Evolutionary conservation across 352 stramenopile genomes (phyloP), one percentile per base, ranked within the genome.

Genomic region (Pythium biforme): DNA sequence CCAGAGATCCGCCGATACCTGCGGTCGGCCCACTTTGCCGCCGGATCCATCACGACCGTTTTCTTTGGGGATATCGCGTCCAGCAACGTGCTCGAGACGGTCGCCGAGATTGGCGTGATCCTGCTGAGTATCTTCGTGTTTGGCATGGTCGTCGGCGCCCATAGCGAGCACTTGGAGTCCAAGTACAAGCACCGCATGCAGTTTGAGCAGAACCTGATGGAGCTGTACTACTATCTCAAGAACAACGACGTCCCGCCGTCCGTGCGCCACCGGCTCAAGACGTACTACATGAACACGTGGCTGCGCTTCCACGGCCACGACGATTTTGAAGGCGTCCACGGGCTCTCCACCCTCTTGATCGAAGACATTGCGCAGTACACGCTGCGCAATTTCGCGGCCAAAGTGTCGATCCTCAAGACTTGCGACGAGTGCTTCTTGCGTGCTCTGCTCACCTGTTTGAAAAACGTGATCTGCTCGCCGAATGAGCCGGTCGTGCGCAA

Each of bases 221-320:
- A 88, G 70, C 60, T 90, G 1, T 83, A 86, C 45, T 66, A 83
- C 33, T 89, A 86, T 10, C 49, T 88, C 17, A 74, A 73, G 40
- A 79, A 68, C 56, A 86, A 89, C 55, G 70, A 88, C 17, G 77
- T 90, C 0, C 77, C 81, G 5, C 71, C 64, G 11, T 68, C 76
- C 23, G 69, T 88, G 19, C 73, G 76, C 0, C 67, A 84, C 23
- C 77, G 81, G 9, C 63, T 90, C 20, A 73, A 74, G 3, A 70
- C 82, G 0, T 89, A 88, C 55, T 89, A 87, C 55, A 86, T 68
- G 22, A 87, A 89, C 66, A 88, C 79, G 19, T 89, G 79, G 81
- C 66, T 90, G 1, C 79, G 79, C 10, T 85, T 83, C 55, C 75
- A 83, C 52, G 79, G 81, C 19, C 67, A 88, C 51, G 77, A 89